Conservation (phyloP, 257 asterid genomes). For the Coffea canephora region DNA sequence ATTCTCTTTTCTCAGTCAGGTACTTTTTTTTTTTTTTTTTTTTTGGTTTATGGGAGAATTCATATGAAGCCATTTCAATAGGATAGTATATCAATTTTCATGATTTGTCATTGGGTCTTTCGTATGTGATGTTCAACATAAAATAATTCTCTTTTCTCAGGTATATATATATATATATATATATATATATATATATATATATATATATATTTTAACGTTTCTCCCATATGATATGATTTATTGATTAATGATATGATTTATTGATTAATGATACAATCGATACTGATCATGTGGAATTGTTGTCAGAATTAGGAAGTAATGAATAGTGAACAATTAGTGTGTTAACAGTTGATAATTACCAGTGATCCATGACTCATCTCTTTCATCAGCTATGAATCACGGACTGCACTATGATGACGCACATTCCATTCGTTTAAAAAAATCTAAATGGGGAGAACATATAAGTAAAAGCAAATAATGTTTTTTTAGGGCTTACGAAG, state of each 20-base stretch:
- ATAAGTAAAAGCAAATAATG: neutral
- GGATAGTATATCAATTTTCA: no score
- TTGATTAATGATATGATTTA: neutral
- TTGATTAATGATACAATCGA: neutral
- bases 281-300: neutral
- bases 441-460: neutral
- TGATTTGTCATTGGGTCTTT: no score
- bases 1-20: neutral
- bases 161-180: no score
- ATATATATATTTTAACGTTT: no score
- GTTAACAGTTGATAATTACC: neutral
- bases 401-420: neutral
- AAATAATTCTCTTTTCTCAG: no score
- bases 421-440: neutral
- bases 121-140: no score
- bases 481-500: neutral
- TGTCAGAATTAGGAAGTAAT: neutral
- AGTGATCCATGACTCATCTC: neutral
- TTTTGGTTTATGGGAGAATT: neutral
- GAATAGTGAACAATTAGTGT: neutral
- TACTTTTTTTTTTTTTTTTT: neutral
- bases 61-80: no score
- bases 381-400: neutral
- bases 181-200: no score
- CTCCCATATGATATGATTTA: no score